Evolutionary conservation across 345 rosid genomes (phyloP).

Genomic region (Pistacia atlantica): DNA sequence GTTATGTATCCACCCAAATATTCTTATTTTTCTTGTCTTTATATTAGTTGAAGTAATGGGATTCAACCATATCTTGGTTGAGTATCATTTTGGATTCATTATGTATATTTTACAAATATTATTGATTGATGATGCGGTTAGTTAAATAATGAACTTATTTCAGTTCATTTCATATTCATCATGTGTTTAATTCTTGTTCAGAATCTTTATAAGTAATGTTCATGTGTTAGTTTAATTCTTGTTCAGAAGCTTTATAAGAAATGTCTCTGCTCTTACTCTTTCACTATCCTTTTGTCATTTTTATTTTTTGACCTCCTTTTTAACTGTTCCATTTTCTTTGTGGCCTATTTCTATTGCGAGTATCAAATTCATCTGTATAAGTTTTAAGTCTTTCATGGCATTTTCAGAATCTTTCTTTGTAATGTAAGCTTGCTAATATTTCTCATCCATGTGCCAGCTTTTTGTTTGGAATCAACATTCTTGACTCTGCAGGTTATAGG

Average conservation of each 20-base stretch:
- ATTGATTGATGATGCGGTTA: no score
- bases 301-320: background rate
- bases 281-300: background rate
- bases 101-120: no score
- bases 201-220: background rate
- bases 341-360: background rate
- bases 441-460: constrained; percentile 61
- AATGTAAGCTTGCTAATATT: constrained; percentile 10
- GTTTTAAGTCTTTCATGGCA: background rate
- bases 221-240: background rate
- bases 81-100: no score
- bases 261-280: background rate
- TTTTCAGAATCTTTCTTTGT: background rate
- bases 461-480: constrained; percentile 95
- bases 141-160: no score
- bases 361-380: background rate
- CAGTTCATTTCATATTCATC: no score
- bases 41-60: no score
- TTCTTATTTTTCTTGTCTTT: no score
- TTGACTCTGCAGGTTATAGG: background rate
- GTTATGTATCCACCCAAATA: no score
- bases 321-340: background rate
- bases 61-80: no score
- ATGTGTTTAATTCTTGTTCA: background rate
- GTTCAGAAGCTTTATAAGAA: background rate